These are phyloP conservation scores for Cladophialophora carrionii DNA, from an alignment of 2,329 filamentous ascomycete species.

Conservation along the genomic window DNA sequence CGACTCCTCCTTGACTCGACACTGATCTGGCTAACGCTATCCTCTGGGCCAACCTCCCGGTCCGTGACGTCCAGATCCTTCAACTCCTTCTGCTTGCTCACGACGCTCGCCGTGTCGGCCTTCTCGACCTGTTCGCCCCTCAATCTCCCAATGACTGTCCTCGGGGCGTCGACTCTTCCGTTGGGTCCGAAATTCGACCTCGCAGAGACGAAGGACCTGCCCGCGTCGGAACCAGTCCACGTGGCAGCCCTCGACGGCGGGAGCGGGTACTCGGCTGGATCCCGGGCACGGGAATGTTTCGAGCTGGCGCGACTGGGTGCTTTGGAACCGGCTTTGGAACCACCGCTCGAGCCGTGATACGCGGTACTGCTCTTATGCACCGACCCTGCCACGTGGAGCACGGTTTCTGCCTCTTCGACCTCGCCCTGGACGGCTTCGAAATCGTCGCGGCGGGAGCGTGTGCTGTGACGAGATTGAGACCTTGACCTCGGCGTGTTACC, in stretches of 20 bases:
- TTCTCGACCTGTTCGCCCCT: constrained; percentile 10
- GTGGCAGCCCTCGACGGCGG: constrained; percentile 37
- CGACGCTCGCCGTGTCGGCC: constrained; percentile 28
- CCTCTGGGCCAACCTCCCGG: constrained; percentile 36
- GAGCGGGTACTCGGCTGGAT: constrained; percentile 31
- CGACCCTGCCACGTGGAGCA: constrained; percentile 22
- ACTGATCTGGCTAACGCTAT: constrained; percentile 38
- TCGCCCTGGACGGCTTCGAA: constrained; percentile 23
- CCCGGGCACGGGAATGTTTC: not conserved
- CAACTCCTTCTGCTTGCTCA: constrained; percentile 36
- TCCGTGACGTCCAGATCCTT: constrained; percentile 30
- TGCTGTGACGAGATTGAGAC: constrained; percentile 23
- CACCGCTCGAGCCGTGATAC: not conserved
- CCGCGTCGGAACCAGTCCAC: constrained; percentile 29
- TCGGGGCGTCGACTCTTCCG: constrained; percentile 15
- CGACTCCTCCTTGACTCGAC: constrained; percentile 25
- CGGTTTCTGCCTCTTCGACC: constrained; percentile 22
- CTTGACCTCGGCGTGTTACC: constrained; percentile 9
- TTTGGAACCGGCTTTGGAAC: constrained; percentile 14
- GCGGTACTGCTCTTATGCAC: not conserved
- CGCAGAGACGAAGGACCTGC: constrained; percentile 26
- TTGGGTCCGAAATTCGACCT: constrained; percentile 18
- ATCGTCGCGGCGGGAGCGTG: constrained; percentile 24
- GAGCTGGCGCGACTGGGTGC: constrained; percentile 16
- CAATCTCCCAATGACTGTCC: constrained; percentile 35